These are phyloP conservation scores for Medicago arabica DNA, from an alignment of 306 rosid species.

Conservation along the genomic window DNA sequence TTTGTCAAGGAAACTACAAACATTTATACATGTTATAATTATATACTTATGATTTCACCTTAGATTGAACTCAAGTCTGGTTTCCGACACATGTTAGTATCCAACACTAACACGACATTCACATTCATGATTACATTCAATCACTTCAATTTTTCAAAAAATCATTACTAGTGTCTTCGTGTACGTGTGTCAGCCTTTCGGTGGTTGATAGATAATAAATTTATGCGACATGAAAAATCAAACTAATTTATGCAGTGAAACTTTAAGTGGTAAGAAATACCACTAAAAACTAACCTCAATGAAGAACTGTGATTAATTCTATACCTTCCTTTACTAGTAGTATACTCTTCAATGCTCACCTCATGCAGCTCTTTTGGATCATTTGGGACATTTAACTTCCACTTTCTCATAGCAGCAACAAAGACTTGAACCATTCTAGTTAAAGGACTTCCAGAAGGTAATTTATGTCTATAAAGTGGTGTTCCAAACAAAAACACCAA, in stretches of 20 bases:
- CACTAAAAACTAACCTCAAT: slow-evolving; percentile 50
- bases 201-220: background rate
- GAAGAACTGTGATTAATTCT: slow-evolving; percentile 63
- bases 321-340: slow-evolving; percentile 46
- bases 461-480: slow-evolving; percentile 69
- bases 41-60: too few species aligned
- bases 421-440: slow-evolving; percentile 60
- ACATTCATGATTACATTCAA: too few species aligned
- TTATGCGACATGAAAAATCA: background rate
- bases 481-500: slow-evolving; percentile 68
- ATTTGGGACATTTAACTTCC: slow-evolving; percentile 54
- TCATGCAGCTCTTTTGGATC: slow-evolving; percentile 75
- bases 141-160: too few species aligned
- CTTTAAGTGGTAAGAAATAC: background rate
- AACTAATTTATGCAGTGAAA: background rate
- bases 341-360: slow-evolving; percentile 52
- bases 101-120: too few species aligned
- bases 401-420: slow-evolving; percentile 61
- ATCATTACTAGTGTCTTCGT: too few species aligned
- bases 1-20: slow-evolving; percentile 74
- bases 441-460: slow-evolving; percentile 75
- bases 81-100: too few species aligned
- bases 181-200: background rate
- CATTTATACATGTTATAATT: background rate
- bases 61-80: background rate